These are phyloP conservation scores for Hymenotorrendiella dingleyae DNA, from an alignment of 2,329 filamentous ascomycete genomes.

Conservation along the genomic window DNA sequence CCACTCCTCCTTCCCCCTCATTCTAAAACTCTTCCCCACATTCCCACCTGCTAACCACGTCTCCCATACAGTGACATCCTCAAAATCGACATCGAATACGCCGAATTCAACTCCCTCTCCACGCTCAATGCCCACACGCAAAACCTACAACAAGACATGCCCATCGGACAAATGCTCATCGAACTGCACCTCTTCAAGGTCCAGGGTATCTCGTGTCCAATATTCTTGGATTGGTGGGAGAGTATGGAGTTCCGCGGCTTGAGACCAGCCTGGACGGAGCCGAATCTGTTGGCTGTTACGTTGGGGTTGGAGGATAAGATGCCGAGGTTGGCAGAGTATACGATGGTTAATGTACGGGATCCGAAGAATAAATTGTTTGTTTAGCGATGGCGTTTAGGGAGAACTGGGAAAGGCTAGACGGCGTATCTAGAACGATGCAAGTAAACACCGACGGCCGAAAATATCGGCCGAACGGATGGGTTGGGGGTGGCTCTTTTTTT, in stretches of 20 bases:
- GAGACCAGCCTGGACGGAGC: constrained; percentile 25
- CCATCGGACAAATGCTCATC: constrained; percentile 24
- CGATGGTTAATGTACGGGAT: too few species aligned
- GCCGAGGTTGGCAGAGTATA: constrained; percentile 20
- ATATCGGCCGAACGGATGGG: too few species aligned
- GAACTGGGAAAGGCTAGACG: too few species aligned
- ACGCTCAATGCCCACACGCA: constrained; percentile 26
- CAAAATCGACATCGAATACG: constrained; percentile 36
- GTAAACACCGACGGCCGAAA: too few species aligned
- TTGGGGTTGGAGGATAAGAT: constrained; percentile 16
- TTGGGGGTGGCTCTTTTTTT: too few species aligned
- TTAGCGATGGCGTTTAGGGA: too few species aligned
- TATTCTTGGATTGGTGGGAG: constrained; percentile 29
- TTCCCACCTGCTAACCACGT: constrained; percentile 18
- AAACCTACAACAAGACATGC: constrained; percentile 13
- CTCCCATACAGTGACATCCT: constrained; percentile 30
- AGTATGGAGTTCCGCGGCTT: constrained; percentile 25
- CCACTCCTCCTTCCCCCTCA: constrained; percentile 11
- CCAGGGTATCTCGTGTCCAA: constrained; percentile 14
- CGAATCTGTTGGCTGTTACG: constrained; percentile 23
- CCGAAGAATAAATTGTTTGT: too few species aligned
- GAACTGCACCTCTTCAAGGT: constrained; percentile 22
- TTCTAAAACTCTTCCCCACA: constrained; percentile 29
- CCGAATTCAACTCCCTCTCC: constrained; percentile 32
- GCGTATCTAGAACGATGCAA: too few species aligned